Percentiles rank a stretch among this genome's conserved stretches.
Conservation (phyloP, 208 protist species). For the Crithidia brevicula region DNA sequence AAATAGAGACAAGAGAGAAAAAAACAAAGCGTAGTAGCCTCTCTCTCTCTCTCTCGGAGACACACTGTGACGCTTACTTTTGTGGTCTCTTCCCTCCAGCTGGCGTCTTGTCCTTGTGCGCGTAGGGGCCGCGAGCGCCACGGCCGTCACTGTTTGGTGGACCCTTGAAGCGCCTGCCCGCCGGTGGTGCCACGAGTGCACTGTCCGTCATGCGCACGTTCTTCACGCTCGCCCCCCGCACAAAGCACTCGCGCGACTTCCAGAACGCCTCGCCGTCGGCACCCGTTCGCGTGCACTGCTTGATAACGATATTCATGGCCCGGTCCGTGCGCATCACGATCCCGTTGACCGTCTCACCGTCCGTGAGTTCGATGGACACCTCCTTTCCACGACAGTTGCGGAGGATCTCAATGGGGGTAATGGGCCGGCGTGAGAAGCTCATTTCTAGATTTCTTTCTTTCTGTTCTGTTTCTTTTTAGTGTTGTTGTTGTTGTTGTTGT, state of each 20-base stretch:
- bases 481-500: too few species aligned
- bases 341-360: conserved; percentile 82
- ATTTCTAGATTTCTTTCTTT: conserved; percentile 23
- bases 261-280: conserved; percentile 73
- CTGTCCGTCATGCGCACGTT: conserved; percentile 82
- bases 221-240: conserved; percentile 77
- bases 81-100: conserved; percentile 19
- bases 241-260: conserved; percentile 64
- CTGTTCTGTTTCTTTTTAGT: neutral
- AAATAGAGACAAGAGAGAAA: neutral
- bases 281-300: conserved; percentile 71
- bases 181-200: conserved; percentile 35
- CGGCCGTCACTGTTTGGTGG: neutral
- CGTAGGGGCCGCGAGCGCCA: neutral
- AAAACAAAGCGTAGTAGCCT: neutral
- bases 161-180: conserved; percentile 11
- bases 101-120: conserved; percentile 11
- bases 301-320: conserved; percentile 86
- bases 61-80: conserved; percentile 10
- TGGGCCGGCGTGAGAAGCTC: conserved; percentile 38
- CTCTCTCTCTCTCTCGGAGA: neutral
- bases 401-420: conserved; percentile 78
- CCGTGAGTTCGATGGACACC: conserved; percentile 73
- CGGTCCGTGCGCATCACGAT: conserved; percentile 77
- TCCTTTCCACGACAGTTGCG: conserved; percentile 82